Conservation (phyloP, 805 yeast species). For the Tetrapisispora namnaoensis region DNA sequence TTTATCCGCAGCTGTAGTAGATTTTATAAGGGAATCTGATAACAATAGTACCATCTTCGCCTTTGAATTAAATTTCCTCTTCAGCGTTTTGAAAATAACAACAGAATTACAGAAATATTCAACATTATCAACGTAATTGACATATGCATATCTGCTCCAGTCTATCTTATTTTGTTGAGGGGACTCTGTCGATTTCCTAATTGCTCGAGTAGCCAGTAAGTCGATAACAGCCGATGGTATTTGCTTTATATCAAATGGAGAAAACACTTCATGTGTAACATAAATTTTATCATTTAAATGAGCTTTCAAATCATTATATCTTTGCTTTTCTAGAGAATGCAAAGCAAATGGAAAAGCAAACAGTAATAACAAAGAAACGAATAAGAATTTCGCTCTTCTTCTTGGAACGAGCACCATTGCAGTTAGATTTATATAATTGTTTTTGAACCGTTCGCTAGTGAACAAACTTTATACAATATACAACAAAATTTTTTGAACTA, state of each 20-base stretch:
- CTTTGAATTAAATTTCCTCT: conserved; percentile 27
- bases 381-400: neutral
- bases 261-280: conserved; percentile 5
- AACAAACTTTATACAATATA: too few species aligned
- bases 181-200: neutral
- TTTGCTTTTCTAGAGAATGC: neutral
- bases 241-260: conserved; percentile 13
- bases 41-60: conserved; percentile 42
- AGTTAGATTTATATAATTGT: too few species aligned
- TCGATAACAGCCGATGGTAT: conserved; percentile 9
- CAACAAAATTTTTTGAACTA: too few species aligned
- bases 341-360: neutral
- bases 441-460: too few species aligned
- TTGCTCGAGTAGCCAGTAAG: neutral
- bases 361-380: neutral
- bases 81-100: conserved; percentile 36
- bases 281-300: neutral
- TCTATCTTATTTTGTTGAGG: conserved; percentile 12
- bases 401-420: neutral
- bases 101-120: conserved; percentile 44
- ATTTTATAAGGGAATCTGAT: conserved; percentile 5
- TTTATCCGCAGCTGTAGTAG: neutral
- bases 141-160: conserved; percentile 41
- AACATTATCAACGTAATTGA: conserved; percentile 45
- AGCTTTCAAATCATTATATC: neutral